Evolutionary conservation across 2,329 filamentous ascomycete species (phyloP).

Genomic region (Harringtonia lauricola): DNA sequence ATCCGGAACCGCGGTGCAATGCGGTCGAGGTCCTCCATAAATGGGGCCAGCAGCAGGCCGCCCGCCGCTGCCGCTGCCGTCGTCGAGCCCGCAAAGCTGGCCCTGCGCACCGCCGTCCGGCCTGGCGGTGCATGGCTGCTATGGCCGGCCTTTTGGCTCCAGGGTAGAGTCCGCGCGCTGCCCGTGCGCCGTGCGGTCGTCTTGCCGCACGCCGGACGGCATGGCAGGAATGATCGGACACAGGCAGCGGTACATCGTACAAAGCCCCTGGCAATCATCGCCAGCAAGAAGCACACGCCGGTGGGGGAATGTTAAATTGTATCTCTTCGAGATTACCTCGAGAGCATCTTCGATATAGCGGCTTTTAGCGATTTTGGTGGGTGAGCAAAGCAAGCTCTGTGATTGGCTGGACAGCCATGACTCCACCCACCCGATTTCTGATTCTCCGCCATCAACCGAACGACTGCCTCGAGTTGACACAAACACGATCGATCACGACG

Average conservation of each 20-base stretch:
- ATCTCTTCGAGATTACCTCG: too few relatives aligned
- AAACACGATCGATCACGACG: not conserved
- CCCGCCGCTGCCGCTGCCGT: slow-evolving; percentile 8
- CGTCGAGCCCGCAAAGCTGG: not conserved
- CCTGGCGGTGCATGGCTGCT: not conserved
- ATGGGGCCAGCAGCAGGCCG: slow-evolving; percentile 36
- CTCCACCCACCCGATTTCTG: not conserved
- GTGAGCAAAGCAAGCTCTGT: slow-evolving; percentile 8
- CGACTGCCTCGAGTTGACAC: not conserved
- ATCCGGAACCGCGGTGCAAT: slow-evolving; percentile 88
- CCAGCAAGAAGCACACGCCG: not conserved
- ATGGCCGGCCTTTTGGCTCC: not conserved
- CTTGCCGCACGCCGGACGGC: too few relatives aligned
- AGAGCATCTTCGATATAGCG: too few relatives aligned
- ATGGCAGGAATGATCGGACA: not conserved
- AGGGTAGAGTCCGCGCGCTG: not conserved
- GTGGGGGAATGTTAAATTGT: too few relatives aligned
- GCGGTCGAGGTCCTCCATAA: slow-evolving; percentile 67
- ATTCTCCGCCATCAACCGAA: slow-evolving; percentile 6
- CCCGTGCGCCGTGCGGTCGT: too few relatives aligned
- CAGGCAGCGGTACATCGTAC: slow-evolving; percentile 17
- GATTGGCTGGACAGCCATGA: slow-evolving; percentile 7
- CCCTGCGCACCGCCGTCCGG: not conserved
- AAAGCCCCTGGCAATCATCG: slow-evolving; percentile 23
- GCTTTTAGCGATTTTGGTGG: not conserved